Evolutionary conservation across 2,329 filamentous ascomycete genomes (phyloP).

Genomic region (Coniochaeta pulveracea): DNA sequence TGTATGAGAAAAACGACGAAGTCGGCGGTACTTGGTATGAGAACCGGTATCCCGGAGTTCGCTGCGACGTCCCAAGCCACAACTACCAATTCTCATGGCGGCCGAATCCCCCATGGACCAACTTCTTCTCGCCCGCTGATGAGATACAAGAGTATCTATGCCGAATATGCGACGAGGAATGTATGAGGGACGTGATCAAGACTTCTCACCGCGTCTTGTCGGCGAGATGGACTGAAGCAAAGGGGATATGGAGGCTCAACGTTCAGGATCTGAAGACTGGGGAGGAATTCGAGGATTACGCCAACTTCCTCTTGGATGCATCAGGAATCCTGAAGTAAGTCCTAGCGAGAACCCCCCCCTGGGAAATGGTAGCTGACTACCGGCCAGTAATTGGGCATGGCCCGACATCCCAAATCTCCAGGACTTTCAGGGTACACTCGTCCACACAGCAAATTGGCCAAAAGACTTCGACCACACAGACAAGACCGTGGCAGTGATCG

Average conservation of each 20-base stretch:
- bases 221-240: conserved; percentile 32
- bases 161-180: conserved; percentile 33
- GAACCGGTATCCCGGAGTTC: conserved; percentile 46
- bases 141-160: conserved; percentile 47
- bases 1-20: conserved; percentile 45
- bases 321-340: conserved; percentile 42
- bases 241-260: conserved; percentile 28
- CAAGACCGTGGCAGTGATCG: conserved; percentile 44
- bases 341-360: conserved; percentile 5
- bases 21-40: conserved; percentile 49
- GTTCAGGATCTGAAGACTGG: conserved; percentile 26
- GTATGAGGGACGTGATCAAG: conserved; percentile 31
- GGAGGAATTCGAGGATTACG: conserved; percentile 28
- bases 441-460: conserved; percentile 45
- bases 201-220: conserved; percentile 27
- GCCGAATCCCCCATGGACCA: conserved; percentile 46
- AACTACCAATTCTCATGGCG: conserved; percentile 53
- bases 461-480: conserved; percentile 33
- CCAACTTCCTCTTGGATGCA: conserved; percentile 36
- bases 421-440: conserved; percentile 32
- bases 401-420: conserved; percentile 34
- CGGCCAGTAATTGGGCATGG: conserved; percentile 38
- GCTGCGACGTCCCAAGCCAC: conserved; percentile 45
- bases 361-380: conserved; percentile 9
- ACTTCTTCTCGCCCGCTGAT: conserved; percentile 40